Percentiles rank a stretch among this genome's conserved stretches.
Evolutionary conservation across 2,329 filamentous ascomycete species (phyloP).

Genomic region (Penicillium freii): DNA sequence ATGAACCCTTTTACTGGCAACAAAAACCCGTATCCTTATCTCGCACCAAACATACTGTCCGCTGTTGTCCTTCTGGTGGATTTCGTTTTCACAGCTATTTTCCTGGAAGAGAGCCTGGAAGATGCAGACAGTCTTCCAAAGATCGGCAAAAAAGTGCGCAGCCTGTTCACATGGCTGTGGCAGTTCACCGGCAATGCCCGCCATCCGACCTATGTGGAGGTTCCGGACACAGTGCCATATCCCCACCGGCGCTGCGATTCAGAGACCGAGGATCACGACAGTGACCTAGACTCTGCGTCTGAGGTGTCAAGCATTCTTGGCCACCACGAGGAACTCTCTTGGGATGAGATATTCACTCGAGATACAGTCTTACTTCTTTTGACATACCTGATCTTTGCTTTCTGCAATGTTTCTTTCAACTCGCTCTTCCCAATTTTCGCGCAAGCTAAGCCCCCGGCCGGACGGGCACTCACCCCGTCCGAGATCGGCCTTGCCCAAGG

Average conservation of each 20-base stretch:
- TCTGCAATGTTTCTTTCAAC: constrained; percentile 93
- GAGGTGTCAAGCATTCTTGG: constrained; percentile 39
- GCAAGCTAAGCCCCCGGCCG: constrained; percentile 69
- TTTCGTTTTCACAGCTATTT: constrained; percentile 70
- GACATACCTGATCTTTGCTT: constrained; percentile 89
- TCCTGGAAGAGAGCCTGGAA: constrained; percentile 83
- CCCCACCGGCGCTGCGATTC: constrained; percentile 28
- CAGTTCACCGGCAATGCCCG: constrained; percentile 60
- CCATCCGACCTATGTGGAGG: constrained; percentile 59
- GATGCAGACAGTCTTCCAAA: constrained; percentile 61
- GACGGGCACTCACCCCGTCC: constrained; percentile 70
- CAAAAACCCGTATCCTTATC: constrained; percentile 70
- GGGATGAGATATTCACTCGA: constrained; percentile 66
- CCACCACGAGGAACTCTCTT: constrained; percentile 51
- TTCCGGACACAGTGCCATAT: constrained; percentile 27
- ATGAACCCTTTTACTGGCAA: constrained; percentile 56
- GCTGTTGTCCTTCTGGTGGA: constrained; percentile 70
- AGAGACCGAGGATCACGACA: constrained; percentile 39
- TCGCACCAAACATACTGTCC: constrained; percentile 78
- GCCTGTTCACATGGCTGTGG: constrained; percentile 67
- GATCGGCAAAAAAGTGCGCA: constrained; percentile 57
- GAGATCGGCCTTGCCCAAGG: constrained; percentile 84
- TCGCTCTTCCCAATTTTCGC: constrained; percentile 93
- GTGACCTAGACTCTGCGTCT: constrained; percentile 46
- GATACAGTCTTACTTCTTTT: constrained; percentile 78